A percentile compares a stretch with the other conserved stretches of the same genome.
Evolutionary conservation across 495 filamentous ascomycete species (phyloP).

Genomic region (Trichoderma erinaceum): DNA sequence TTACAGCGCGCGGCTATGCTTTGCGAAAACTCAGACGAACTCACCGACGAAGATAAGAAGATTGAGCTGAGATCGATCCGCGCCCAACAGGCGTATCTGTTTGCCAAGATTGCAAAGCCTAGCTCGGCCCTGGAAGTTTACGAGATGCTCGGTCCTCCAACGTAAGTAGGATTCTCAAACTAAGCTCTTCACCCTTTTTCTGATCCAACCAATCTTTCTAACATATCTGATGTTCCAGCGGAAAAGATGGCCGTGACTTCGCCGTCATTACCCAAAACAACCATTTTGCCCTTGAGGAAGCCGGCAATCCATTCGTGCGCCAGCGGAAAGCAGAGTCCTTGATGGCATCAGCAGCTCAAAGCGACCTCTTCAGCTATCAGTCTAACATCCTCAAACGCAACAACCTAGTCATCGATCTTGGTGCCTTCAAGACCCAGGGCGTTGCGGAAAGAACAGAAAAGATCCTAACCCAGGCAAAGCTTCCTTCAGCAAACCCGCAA

Average conservation of each 20-base stretch:
- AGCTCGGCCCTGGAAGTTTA: slow-evolving; percentile 66
- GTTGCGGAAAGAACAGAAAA: slow-evolving; percentile 61
- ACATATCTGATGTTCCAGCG: neutral
- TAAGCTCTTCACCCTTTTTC: neutral
- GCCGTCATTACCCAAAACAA: slow-evolving; percentile 60
- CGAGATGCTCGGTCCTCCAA: slow-evolving; percentile 52
- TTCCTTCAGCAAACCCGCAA: slow-evolving; percentile 49
- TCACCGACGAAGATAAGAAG: slow-evolving; percentile 74
- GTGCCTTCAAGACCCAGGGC: slow-evolving; percentile 69
- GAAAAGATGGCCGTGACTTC: slow-evolving; percentile 29
- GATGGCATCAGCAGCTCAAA: slow-evolving; percentile 53
- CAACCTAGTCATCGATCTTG: slow-evolving; percentile 63
- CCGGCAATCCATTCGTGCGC: slow-evolving; percentile 70
- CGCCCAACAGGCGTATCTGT: slow-evolving; percentile 79
- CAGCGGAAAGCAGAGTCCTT: slow-evolving; percentile 60
- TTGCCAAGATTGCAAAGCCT: slow-evolving; percentile 62
- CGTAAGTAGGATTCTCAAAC: slow-evolving; percentile 44
- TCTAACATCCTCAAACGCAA: slow-evolving; percentile 61
- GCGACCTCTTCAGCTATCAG: slow-evolving; percentile 76
- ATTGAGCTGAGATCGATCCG: slow-evolving; percentile 78
- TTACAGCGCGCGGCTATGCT: slow-evolving; percentile 82
- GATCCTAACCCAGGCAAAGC: slow-evolving; percentile 42
- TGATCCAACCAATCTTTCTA: neutral
- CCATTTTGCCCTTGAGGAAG: slow-evolving; percentile 50
- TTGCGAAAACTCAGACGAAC: slow-evolving; percentile 75